phyloP scores from a whole-genome alignment of 768 basidiomycete species.

The Tulasnella sp. region DNA sequence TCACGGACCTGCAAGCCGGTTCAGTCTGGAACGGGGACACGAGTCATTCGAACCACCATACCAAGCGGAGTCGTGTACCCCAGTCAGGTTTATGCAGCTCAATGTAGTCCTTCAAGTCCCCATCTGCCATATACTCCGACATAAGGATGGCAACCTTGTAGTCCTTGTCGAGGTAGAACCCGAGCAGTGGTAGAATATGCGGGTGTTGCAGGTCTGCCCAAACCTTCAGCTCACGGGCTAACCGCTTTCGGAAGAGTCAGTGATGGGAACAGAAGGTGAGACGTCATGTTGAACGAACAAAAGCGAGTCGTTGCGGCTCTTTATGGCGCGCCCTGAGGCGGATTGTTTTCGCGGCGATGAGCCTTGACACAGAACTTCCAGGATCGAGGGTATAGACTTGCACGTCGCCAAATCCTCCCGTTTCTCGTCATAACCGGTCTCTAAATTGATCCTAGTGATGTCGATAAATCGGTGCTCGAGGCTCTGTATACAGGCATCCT shows the following conservation, averaged over 20 bases:
- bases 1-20: background rate
- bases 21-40: background rate
- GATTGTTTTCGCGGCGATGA: background rate
- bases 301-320: background rate
- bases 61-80: background rate
- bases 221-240: background rate
- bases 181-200: background rate
- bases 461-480: background rate
- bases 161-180: background rate
- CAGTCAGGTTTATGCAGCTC: background rate
- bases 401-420: background rate
- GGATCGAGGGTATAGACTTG: background rate
- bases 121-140: background rate
- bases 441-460: background rate
- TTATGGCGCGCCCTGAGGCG: background rate
- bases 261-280: background rate
- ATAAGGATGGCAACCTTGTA: background rate
- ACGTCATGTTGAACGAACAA: background rate
- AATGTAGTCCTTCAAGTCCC: background rate
- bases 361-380: background rate
- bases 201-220: background rate
- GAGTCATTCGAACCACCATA: background rate
- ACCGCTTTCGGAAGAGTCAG: background rate
- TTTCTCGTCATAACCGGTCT: background rate
- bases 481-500: background rate